Evolutionary conservation across 768 basidiomycete species (phyloP), one percentile per base, ranked within the genome.

Genomic region (Terana coerulea): DNA sequence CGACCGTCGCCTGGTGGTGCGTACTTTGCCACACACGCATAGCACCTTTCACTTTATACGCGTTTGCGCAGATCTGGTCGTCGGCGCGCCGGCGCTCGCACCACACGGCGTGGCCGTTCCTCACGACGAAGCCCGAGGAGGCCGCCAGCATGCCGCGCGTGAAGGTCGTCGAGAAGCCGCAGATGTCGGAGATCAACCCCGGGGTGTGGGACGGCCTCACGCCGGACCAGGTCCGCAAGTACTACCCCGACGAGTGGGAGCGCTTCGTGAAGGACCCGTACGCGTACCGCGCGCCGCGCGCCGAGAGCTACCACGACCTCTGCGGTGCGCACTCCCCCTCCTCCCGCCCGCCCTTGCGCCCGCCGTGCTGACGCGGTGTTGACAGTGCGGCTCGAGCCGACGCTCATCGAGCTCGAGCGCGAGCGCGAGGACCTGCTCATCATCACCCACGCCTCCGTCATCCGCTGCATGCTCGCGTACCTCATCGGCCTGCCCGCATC

Each of bases 141-240:
- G 55, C 47, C 30, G 44, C 21, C 5, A 37, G 39, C 25, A 21
- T 63, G 17, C 57, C 74, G 35, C 79, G 76, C 45, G 80, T 91
- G 66, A 93, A 88, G 64, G 91, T 98, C 26, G 80, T 94, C 40
- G 93, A 99, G 71, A 98, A 97, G 62, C 81, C 88, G 0, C 94
- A 95, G 69, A 98, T 98, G 95, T 77, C 85, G 46, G 97, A 99
- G 73, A 97, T 98, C 63, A 99, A 99, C 62, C 95, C 95, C 46
- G 95, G 88, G 6, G 84, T 98, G 15, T 97, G 95, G 94, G 97
- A 98, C 66, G 97, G 97, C 0, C 76, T 98, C 33, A 89, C 87
- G 1, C 87, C 91, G 0, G 89, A 91, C 57, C 86, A 95, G 63
- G 94, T 92, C 17, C 83, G 84, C 66, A 86, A 85, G 67, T 84